Evolutionary conservation across 1,139 yeast genomes (phyloP).

Genomic region (Candida neerlandica): DNA sequence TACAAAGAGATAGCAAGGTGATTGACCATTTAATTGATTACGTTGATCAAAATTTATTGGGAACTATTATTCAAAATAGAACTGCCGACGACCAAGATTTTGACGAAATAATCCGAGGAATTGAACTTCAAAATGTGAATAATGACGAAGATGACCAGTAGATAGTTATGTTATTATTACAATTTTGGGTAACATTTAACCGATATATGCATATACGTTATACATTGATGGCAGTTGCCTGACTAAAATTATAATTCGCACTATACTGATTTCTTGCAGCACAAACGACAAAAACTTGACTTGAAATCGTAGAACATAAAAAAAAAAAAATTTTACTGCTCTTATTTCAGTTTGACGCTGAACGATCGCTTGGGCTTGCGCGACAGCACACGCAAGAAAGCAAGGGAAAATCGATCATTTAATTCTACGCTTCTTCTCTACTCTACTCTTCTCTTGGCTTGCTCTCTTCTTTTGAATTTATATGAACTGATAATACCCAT

Average conservation of each 20-base stretch:
- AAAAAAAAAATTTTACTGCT: not conserved
- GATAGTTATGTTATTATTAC: not conserved
- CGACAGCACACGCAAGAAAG: not conserved
- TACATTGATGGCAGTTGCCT: no score
- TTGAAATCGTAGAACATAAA: not conserved
- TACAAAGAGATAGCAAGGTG: constrained; percentile 18
- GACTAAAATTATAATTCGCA: no score
- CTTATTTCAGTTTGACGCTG: not conserved
- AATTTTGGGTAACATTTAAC: not conserved
- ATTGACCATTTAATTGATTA: constrained; percentile 39
- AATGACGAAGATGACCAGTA: constrained; percentile 13
- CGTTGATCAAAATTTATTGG: constrained; percentile 44
- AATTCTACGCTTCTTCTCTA: no score
- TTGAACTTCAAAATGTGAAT: constrained; percentile 11
- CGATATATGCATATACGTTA: not conserved
- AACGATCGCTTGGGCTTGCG: not conserved
- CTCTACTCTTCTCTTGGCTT: not conserved
- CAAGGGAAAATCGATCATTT: not conserved
- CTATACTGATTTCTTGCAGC: not conserved
- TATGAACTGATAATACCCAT: not conserved
- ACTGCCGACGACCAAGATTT: constrained; percentile 29
- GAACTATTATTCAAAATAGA: constrained; percentile 35
- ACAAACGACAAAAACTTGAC: no score
- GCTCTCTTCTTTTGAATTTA: not conserved
- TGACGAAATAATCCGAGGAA: constrained; percentile 27